Evolutionary conservation across 2,329 filamentous ascomycete species (phyloP), one percentile per base, ranked within the genome.

Genomic region (Ilyonectria sp.): DNA sequence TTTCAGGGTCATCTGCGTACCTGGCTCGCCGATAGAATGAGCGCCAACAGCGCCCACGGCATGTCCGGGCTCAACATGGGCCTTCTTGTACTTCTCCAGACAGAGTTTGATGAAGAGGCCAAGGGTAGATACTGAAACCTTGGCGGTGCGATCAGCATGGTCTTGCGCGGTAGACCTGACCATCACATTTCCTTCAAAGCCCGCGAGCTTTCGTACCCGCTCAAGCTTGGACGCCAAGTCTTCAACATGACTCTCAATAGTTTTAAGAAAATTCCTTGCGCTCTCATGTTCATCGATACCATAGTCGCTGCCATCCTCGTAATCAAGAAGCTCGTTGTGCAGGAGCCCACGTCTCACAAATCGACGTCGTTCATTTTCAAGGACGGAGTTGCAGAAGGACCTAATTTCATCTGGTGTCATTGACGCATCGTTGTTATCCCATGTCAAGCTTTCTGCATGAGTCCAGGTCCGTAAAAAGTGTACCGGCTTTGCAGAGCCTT

Each of bases 1-100:
- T 84, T 98, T 98, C 71, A 99, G 84, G 1, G 96, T 99, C 96
- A 99, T 99, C 82, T 99, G 96, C 1, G 96, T 99, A 79, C 96
- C 96, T 0, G 96, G 96, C 78, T 99, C 96, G 82, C 96, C 96
- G 75, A 99, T 99, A 1, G 95, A 98, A 81, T 99, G 96, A 1
- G 96, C 96, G 71, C 96, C 96, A 43, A 98, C 94, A 17, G 96
- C 96, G 69, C 96, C 96, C 0, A 99, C 96, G 6, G 96, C 95
- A 77, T 98, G 95, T 3, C 96, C 96, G 13, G 96, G 95, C 79
- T 99, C 95, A 21, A 97, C 93, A 71, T 94, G 93, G 1, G 95
- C 95, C 79, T 92, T 93, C 73, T 94, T 92, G 81, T 97, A 98
- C 80, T 98, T 98, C 74, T 91, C 89, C 56, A 98, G 84, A 78